A percentile compares a stretch with the other conserved stretches of the same genome.
Conservation (phyloP, 2,329 filamentous ascomycete genomes). For the Diaporthe nobilis region DNA sequence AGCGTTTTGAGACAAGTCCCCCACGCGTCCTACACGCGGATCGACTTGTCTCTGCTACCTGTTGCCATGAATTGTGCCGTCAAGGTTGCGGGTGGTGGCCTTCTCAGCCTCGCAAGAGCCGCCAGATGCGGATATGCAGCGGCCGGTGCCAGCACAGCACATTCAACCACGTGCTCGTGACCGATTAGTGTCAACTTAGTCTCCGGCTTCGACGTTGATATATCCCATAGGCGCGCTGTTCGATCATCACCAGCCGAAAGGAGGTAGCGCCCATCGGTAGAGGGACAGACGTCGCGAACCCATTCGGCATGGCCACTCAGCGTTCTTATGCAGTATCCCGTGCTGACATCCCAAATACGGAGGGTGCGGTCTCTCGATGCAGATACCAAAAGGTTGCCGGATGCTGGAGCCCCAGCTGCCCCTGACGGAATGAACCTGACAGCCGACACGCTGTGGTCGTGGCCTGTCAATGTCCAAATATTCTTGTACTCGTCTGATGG, state of each 20-base stretch:
- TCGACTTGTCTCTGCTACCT: slow-evolving; percentile 90
- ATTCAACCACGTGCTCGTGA: slow-evolving; percentile 89
- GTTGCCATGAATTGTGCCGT: slow-evolving; percentile 92
- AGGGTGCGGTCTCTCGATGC: slow-evolving; percentile 89
- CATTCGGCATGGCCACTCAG: slow-evolving; percentile 87
- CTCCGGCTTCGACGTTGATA: slow-evolving; percentile 77
- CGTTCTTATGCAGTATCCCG: slow-evolving; percentile 93
- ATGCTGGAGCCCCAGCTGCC: slow-evolving; percentile 81
- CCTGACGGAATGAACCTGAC: slow-evolving; percentile 91
- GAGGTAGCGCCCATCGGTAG: slow-evolving; percentile 85
- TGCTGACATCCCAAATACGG: slow-evolving; percentile 92
- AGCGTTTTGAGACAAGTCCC: slow-evolving; percentile 89
- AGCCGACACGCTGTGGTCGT: slow-evolving; percentile 92
- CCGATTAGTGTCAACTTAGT: slow-evolving; percentile 85
- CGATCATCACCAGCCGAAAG: slow-evolving; percentile 87
- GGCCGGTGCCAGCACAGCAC: slow-evolving; percentile 87
- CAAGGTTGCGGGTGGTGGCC: slow-evolving; percentile 79
- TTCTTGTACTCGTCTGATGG: slow-evolving; percentile 95
- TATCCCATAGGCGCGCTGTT: slow-evolving; percentile 88
- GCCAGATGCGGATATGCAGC: slow-evolving; percentile 84
- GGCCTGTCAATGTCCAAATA: slow-evolving; percentile 89
- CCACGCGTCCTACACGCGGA: slow-evolving; percentile 88
- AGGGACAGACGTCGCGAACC: slow-evolving; percentile 91
- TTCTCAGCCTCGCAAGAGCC: slow-evolving; percentile 84
- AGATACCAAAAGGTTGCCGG: slow-evolving; percentile 87